These are phyloP conservation scores for Encephalitozoon intestinalis DNA, from an alignment of 371 early-diverging fungal genomes.

Conservation along the genomic window DNA sequence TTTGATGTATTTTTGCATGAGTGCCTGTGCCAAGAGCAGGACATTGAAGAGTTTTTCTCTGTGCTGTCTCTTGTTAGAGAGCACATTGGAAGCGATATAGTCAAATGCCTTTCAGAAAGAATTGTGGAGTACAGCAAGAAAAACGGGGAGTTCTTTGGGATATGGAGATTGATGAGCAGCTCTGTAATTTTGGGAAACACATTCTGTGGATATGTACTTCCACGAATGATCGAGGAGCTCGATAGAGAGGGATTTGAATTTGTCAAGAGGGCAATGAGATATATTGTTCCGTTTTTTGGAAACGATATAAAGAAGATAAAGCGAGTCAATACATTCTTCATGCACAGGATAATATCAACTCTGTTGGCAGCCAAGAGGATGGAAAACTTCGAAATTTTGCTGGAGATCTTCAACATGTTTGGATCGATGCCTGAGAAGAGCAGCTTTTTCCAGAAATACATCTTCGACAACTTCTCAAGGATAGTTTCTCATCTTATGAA, in stretches of 20 bases:
- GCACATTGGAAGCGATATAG: neutral
- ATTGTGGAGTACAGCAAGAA: neutral
- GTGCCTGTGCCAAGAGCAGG: neutral
- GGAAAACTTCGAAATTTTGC: neutral
- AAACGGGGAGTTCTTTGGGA: neutral
- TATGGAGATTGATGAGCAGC: neutral
- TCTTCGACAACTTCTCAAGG: constrained; percentile 16
- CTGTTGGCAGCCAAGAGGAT: neutral
- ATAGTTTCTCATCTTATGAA: neutral
- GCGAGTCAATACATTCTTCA: neutral
- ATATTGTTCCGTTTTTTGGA: neutral
- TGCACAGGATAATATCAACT: neutral
- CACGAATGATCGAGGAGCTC: neutral
- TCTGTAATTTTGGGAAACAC: neutral
- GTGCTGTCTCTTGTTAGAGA: neutral
- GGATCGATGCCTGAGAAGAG: constrained; percentile 4
- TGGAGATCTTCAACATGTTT: neutral
- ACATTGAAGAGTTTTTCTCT: neutral
- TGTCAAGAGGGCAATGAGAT: neutral
- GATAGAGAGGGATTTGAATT: neutral
- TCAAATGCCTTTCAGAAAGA: neutral
- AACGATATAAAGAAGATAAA: constrained; percentile 9
- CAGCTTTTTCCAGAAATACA: constrained; percentile 13
- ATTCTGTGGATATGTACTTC: neutral
- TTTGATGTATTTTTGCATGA: neutral